phyloP scores from a whole-genome alignment of 148 eudicot genomes.

The Suaeda aralocaspica region DNA sequence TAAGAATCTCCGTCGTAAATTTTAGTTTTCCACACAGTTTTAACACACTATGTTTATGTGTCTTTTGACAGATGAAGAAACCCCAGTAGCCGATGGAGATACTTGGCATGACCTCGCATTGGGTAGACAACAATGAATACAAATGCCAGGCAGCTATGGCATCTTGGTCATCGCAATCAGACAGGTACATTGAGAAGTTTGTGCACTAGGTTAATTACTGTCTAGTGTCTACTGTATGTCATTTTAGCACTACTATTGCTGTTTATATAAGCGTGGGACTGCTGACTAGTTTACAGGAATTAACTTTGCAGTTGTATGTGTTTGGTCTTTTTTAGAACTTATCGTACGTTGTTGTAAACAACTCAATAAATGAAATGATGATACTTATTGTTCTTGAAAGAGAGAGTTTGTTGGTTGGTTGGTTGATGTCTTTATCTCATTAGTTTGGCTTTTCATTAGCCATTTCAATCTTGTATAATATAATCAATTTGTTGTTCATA shows the following conservation, averaged over 20 bases:
- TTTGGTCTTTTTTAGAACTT: background rate
- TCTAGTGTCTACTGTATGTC: too few relatives aligned
- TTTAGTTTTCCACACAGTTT: background rate
- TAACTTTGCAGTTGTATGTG: too few relatives aligned
- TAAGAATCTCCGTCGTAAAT: background rate
- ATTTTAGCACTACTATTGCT: too few relatives aligned
- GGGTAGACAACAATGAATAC: slow-evolving; percentile 23
- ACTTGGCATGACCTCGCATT: slow-evolving; percentile 71
- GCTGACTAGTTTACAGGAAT: background rate
- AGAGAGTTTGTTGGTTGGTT: slow-evolving; percentile 1
- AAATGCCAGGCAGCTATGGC: background rate
- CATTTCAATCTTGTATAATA: background rate
- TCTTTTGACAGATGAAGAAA: slow-evolving; percentile 46
- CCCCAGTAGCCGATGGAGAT: slow-evolving; percentile 49
- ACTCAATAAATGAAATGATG: background rate
- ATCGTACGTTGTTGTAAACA: background rate
- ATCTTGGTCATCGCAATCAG: background rate
- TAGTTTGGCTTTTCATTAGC: slow-evolving; percentile 3
- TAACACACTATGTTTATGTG: background rate
- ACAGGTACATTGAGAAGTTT: background rate
- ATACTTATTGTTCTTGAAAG: background rate
- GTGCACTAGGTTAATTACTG: background rate
- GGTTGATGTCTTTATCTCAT: background rate
- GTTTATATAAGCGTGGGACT: background rate
- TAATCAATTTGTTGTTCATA: background rate